These are phyloP conservation scores for Apiospora koreana DNA, from an alignment of 2,329 filamentous ascomycete genomes.

Conservation along the genomic window DNA sequence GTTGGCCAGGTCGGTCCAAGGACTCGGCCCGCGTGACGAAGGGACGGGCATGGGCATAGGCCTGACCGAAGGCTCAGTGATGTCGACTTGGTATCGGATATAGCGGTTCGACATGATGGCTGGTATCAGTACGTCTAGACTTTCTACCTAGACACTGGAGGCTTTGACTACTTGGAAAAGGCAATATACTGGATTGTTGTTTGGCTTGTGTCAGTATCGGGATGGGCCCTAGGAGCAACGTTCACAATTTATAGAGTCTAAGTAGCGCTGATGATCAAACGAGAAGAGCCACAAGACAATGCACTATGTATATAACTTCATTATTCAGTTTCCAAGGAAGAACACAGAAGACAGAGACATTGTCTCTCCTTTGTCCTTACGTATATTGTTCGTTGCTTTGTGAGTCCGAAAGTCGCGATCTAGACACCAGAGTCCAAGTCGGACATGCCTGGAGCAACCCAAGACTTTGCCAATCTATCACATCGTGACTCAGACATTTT, in stretches of 20 bases:
- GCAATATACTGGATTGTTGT: background rate
- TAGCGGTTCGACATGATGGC: constrained; percentile 5
- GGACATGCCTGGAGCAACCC: background rate
- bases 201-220: background rate
- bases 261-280: background rate
- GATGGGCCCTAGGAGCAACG: background rate
- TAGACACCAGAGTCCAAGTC: background rate
- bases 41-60: no score
- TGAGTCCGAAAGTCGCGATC: background rate
- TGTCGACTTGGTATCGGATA: background rate
- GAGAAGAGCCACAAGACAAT: background rate
- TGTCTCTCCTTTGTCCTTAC: background rate
- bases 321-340: background rate
- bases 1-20: background rate
- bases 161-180: background rate
- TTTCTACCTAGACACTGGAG: background rate
- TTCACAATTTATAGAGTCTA: background rate
- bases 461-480: background rate
- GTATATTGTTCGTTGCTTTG: background rate
- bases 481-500: background rate
- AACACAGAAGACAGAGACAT: background rate
- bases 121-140: background rate
- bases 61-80: background rate
- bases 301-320: background rate
- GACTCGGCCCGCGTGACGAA: background rate